These are phyloP conservation scores for Echeveria elegans DNA, from an alignment of 164 flowering plant genomes.

Conservation along the genomic window DNA sequence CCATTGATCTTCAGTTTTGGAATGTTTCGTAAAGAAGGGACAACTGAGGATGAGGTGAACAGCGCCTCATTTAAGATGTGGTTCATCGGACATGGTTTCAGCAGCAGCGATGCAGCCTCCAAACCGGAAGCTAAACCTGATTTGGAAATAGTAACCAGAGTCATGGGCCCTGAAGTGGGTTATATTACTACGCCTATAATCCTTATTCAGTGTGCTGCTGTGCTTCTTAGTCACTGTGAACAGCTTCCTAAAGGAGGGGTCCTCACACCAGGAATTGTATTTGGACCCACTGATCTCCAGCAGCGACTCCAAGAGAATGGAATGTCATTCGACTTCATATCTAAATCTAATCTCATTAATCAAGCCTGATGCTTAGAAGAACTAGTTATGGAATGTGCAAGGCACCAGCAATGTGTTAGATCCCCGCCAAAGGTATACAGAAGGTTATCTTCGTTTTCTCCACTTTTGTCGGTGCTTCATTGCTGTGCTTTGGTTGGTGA, in stretches of 20 bases:
- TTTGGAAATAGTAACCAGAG: conserved; percentile 65
- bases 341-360: conserved; percentile 28
- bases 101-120: conserved; percentile 28
- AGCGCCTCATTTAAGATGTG: conserved; percentile 90
- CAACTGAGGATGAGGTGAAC: conserved; percentile 71
- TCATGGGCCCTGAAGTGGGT: conserved; percentile 92
- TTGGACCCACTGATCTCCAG: conserved; percentile 87
- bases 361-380: neutral
- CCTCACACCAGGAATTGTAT: conserved; percentile 71
- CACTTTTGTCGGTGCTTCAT: too few relatives aligned
- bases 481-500: too few relatives aligned
- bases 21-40: conserved; percentile 71
- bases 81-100: conserved; percentile 73
- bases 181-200: conserved; percentile 80
- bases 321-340: conserved; percentile 69
- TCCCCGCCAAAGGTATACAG: too few relatives aligned
- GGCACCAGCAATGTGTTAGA: neutral
- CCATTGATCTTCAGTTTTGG: conserved; percentile 82
- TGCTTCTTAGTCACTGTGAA: conserved; percentile 43
- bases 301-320: conserved; percentile 71
- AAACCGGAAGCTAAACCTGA: conserved; percentile 47
- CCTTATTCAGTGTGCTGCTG: conserved; percentile 72
- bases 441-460: too few relatives aligned
- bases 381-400: neutral
- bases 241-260: conserved; percentile 81